phyloP scores from a whole-genome alignment of 768 basidiomycete genomes.

The Lactarius evosmus region DNA sequence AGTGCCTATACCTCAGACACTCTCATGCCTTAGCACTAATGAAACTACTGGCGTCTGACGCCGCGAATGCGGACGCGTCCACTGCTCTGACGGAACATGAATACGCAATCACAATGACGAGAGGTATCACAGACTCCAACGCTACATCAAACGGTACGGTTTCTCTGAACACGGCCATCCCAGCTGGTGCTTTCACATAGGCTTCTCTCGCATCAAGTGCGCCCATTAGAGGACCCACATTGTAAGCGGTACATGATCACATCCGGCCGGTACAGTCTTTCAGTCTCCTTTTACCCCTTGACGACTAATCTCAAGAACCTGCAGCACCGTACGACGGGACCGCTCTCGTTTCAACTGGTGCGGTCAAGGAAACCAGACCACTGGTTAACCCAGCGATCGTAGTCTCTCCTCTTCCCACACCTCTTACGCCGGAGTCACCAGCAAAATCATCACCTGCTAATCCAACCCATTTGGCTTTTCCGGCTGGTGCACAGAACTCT shows the following conservation, averaged over 20 bases:
- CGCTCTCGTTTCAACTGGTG: neutral
- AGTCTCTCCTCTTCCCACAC: neutral
- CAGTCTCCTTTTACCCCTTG: neutral
- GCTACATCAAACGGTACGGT: neutral
- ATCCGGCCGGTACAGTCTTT: neutral
- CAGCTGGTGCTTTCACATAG: neutral
- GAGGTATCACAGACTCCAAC: neutral
- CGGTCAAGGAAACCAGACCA: neutral
- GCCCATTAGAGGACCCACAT: neutral
- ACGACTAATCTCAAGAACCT: neutral
- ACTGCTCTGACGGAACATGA: neutral
- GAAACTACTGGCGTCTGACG: too few relatives aligned
- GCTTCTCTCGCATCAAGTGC: neutral
- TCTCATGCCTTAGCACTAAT: too few relatives aligned
- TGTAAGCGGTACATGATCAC: neutral
- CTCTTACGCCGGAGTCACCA: neutral
- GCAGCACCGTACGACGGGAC: neutral
- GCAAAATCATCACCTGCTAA: neutral
- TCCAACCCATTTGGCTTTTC: neutral
- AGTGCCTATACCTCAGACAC: slow-evolving; percentile 7
- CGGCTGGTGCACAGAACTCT: neutral
- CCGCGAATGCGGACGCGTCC: neutral
- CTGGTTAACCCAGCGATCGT: neutral
- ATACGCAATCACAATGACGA: too few relatives aligned
- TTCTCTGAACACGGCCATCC: neutral